A percentile compares a stretch with the other conserved stretches of the same genome.
Evolutionary conservation across 345 rosid genomes (phyloP).

Genomic region (Sisymbrium altissimum): DNA sequence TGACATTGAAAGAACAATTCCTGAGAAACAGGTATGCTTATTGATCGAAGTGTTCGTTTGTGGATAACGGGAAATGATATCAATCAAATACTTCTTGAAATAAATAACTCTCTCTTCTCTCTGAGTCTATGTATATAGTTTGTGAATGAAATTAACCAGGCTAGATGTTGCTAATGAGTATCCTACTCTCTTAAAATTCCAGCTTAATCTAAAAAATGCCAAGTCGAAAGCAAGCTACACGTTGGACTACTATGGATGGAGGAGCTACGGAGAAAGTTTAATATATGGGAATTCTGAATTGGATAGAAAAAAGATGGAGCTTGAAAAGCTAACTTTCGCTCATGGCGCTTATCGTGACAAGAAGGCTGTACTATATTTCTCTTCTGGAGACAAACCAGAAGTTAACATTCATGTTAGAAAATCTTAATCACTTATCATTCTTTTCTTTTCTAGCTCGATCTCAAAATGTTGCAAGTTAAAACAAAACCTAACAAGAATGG

Average conservation of each 20-base stretch:
- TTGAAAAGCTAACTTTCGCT: slow-evolving; percentile 17
- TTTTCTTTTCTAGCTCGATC: not conserved
- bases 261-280: not conserved
- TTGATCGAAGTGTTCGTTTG: not conserved
- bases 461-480: not conserved
- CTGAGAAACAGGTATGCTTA: not conserved
- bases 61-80: not conserved
- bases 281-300: not conserved
- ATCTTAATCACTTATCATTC: not conserved
- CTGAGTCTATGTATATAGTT: not conserved
- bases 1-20: not conserved
- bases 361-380: not conserved
- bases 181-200: too few relatives aligned
- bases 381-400: not conserved
- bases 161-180: not conserved
- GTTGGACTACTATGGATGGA: not conserved
- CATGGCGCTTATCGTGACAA: slow-evolving; percentile 8
- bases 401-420: not conserved
- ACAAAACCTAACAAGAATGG: not conserved
- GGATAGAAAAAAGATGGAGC: not conserved
- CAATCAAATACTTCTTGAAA: not conserved
- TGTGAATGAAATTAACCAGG: not conserved
- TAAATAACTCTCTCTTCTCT: not conserved
- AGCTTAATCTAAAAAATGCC: not conserved
- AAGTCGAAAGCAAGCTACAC: not conserved